Evolutionary conservation across 2,329 filamentous ascomycete genomes (phyloP).

Genomic region (Xylariaceae sp.): DNA sequence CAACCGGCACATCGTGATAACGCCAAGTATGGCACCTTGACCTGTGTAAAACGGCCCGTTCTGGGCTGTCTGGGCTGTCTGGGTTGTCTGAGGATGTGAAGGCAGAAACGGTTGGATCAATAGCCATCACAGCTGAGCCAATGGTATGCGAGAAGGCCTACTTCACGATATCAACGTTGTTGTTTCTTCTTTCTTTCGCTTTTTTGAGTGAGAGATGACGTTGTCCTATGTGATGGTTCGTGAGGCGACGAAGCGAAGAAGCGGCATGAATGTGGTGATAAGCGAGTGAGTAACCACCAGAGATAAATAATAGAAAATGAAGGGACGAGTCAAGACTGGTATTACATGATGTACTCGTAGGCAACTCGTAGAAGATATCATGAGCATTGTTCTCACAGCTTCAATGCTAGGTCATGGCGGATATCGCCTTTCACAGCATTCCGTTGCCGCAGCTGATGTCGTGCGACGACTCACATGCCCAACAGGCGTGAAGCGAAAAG

Average conservation of each 20-base stretch:
- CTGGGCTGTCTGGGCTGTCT: neutral
- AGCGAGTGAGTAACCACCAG: neutral
- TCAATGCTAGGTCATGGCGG: conserved; percentile 1
- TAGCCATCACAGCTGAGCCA: conserved; percentile 1
- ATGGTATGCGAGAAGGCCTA: neutral
- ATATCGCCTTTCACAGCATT: conserved; percentile 15
- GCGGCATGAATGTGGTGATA: neutral
- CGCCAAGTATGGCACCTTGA: neutral
- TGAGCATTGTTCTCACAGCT: neutral
- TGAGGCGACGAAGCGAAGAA: neutral
- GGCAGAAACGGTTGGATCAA: neutral
- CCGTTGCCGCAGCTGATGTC: conserved; percentile 14
- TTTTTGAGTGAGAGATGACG: neutral
- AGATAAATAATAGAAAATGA: neutral
- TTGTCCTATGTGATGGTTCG: conserved; percentile 7
- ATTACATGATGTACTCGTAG: no score
- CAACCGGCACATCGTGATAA: neutral
- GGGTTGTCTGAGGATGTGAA: neutral
- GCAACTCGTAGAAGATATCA: no score
- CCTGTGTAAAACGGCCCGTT: neutral
- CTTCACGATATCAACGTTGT: neutral
- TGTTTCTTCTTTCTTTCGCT: neutral
- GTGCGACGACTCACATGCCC: conserved; percentile 7
- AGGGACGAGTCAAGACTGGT: neutral
- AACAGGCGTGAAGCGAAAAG: neutral